Conservation (phyloP, 176 grass and related monocot species). For the sorghum (Sorghum bicolor) region DNA sequence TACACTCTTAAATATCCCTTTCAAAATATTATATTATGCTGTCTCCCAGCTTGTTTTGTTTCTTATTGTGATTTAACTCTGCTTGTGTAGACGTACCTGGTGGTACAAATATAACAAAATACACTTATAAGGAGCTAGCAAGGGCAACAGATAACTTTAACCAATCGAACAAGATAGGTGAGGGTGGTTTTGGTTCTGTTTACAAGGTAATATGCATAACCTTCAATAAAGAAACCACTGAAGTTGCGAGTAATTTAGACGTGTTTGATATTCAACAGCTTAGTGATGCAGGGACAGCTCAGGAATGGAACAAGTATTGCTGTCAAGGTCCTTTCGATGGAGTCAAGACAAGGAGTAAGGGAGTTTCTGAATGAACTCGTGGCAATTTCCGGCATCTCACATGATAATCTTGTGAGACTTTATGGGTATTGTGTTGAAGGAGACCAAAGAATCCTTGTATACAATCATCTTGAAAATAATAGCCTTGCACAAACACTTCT, state of each 20-base stretch:
- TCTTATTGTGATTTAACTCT: not conserved
- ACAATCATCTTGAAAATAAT: slow-evolving; percentile 81
- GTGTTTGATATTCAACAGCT: slow-evolving; percentile 12
- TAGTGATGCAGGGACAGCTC: slow-evolving; percentile 51
- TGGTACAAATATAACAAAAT: slow-evolving; percentile 37
- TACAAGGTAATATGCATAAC: slow-evolving; percentile 59
- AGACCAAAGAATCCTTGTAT: slow-evolving; percentile 71
- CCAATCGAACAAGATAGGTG: slow-evolving; percentile 59
- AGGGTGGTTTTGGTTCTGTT: slow-evolving; percentile 79
- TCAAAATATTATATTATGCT: not conserved
- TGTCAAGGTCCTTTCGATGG: slow-evolving; percentile 59
- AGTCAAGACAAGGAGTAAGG: slow-evolving; percentile 64
- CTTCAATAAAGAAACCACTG: slow-evolving; percentile 15
- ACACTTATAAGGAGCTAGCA: slow-evolving; percentile 56
- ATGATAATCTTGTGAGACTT: slow-evolving; percentile 70
- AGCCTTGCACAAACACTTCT: slow-evolving; percentile 76
- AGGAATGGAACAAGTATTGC: slow-evolving; percentile 57
- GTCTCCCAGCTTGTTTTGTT: slow-evolving; percentile 2
- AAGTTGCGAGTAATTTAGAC: not conserved
- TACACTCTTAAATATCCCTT: slow-evolving; percentile 27
- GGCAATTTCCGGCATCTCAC: slow-evolving; percentile 52
- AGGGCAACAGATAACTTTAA: slow-evolving; percentile 57
- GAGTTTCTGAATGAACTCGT: slow-evolving; percentile 63
- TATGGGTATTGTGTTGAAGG: slow-evolving; percentile 66
- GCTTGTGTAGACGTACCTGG: slow-evolving; percentile 36